phyloP scores from a whole-genome alignment of 768 basidiomycete genomes.

The Tephrocybe sp. region DNA sequence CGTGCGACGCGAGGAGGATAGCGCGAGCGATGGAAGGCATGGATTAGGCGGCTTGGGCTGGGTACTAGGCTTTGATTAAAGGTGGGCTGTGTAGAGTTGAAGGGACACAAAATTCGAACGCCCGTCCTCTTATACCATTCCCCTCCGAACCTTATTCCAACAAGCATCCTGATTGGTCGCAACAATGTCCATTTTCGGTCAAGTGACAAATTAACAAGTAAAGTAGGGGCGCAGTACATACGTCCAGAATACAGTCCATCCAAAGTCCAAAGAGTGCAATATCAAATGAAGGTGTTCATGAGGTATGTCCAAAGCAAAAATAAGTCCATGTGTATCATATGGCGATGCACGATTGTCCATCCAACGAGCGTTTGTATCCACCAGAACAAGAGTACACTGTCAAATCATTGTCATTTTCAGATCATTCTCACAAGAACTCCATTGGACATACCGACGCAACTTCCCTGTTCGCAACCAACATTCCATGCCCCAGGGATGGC shows the following conservation, averaged over 20 bases:
- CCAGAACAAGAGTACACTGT: constrained; percentile 50
- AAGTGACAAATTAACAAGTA: constrained; percentile 6
- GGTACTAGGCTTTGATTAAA: constrained; percentile 9
- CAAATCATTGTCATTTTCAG: no score
- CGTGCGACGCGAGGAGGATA: constrained; percentile 38
- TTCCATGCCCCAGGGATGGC: constrained; percentile 62
- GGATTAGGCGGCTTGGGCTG: constrained; percentile 29
- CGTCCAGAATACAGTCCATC: background rate
- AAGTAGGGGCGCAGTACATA: background rate
- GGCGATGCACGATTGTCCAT: constrained; percentile 42
- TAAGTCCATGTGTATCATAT: constrained; percentile 21
- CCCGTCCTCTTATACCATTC: constrained; percentile 12
- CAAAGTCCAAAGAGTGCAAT: constrained; percentile 7
- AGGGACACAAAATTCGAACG: background rate
- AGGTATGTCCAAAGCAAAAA: constrained; percentile 15
- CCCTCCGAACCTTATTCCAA: constrained; percentile 18
- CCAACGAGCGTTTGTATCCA: constrained; percentile 41
- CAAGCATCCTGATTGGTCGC: constrained; percentile 18
- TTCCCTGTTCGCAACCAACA: constrained; percentile 62
- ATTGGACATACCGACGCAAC: constrained; percentile 52
- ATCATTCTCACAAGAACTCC: no score
- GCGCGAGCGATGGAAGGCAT: constrained; percentile 36
- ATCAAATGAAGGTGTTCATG: constrained; percentile 1
- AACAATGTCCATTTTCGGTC: constrained; percentile 2
- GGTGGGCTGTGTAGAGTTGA: constrained; percentile 14